Base-by-base conservation (phyloP, 192 early-diverging fungal species). In the Umbelopsis isabellina region DNA sequence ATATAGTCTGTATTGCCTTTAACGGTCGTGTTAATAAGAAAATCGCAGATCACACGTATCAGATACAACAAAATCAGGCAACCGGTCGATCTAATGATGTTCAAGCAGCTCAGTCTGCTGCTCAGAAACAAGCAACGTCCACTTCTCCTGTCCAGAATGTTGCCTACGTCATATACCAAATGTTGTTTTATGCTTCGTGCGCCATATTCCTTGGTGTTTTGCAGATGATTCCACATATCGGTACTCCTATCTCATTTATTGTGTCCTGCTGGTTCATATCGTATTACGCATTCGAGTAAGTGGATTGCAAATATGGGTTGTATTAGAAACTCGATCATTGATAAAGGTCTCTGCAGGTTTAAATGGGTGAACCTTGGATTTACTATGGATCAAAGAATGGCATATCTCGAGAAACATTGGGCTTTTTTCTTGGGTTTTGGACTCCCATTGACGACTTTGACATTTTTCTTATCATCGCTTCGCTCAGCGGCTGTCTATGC, bases 201-300 rank as follows among this genome's bases (percentile, higher is more conserved):
- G 76, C 67, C 3, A 61, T 68, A 22, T 78, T 73, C 70, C 48
- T 68, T 1, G 13, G 48, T 15, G 6, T 71, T 13, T 53, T 79
- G 46, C 27, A 65, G 16, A 58, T 47, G 13, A 71, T 79, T 46
- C 77, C 77, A 20, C 35, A 21, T 3, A 61, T 79, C 46, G 77
- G 77, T 4, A 65, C 37, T 16, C 18, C 46, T 3, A 13, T 72
- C 1, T 50, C 72, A 3, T 73, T 74, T 41, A 13, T 74, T 25
- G 52, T 74, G 21, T 67, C 67, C 10, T 74, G 72, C 46, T 55
- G 68, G 25, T 51, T 74, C n/a, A 72, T 74, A 48, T 61, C 77
- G 0, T 79, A 79, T 47, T 79, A 79, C 47, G 71, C 72, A 27
- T 79, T 79, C 33, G 77, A 79, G 77, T 79, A 73, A 78, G 72